A percentile compares a stretch with the other conserved stretches of the same genome.
Conservation (phyloP, 116 monocot genomes). For the Zostera marina region DNA sequence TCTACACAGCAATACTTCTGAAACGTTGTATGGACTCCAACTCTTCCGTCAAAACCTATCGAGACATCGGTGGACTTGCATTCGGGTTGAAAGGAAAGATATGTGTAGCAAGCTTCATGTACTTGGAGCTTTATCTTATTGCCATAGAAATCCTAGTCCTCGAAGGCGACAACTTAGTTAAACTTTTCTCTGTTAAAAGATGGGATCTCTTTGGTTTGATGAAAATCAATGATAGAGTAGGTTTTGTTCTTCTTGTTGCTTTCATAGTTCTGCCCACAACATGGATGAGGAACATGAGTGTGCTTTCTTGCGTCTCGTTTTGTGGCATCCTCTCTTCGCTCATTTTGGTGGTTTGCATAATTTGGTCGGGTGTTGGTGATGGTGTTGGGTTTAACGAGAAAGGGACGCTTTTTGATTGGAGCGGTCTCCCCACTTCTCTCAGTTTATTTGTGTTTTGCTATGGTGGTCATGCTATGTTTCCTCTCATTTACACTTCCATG, state of each 20-base stretch:
- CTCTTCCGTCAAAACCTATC: conserved; percentile 45
- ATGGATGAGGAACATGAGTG: conserved; percentile 50
- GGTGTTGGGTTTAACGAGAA: conserved; percentile 55
- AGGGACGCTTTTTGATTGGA: conserved; percentile 22
- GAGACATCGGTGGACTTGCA: conserved; percentile 71
- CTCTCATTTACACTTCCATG: conserved; percentile 65
- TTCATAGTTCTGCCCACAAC: conserved; percentile 63
- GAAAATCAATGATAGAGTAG: conserved; percentile 36
- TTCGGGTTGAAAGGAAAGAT: conserved; percentile 51
- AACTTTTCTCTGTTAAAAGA: conserved; percentile 37
- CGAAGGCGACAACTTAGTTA: conserved; percentile 72
- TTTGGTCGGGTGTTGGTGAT: conserved; percentile 34
- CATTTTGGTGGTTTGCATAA: conserved; percentile 25
- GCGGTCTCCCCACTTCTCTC: conserved; percentile 50
- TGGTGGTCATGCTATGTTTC: conserved; percentile 70
- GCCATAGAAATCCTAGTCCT: conserved; percentile 59
- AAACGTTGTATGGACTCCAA: conserved; percentile 61
- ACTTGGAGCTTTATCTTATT: conserved; percentile 67
- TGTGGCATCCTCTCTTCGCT: conserved; percentile 63
- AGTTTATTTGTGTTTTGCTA: conserved; percentile 75
- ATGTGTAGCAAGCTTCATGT: conserved; percentile 40
- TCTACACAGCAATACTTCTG: conserved; percentile 61
- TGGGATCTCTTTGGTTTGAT: conserved; percentile 13
- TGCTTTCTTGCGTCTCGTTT: conserved; percentile 52
- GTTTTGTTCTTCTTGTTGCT: conserved; percentile 38